Conservation (phyloP, 208 protist genomes). For the Wallacemonas sp. region DNA sequence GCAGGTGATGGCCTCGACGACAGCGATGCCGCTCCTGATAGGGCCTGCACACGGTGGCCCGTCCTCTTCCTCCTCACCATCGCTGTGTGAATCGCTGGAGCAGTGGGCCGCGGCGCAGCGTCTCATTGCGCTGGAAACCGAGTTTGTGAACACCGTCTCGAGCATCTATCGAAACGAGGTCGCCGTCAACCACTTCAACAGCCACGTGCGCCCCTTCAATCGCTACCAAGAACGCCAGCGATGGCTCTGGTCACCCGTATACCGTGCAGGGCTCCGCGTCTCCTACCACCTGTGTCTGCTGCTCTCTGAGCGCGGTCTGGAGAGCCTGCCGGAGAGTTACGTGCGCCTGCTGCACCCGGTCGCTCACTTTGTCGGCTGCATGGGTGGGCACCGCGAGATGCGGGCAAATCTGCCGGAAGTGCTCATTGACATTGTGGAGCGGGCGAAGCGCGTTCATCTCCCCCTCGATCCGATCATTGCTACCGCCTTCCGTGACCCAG, state of each 20-base stretch:
- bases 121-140: conserved; percentile 37
- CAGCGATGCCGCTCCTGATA: background rate
- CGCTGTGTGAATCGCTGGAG: background rate
- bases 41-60: background rate
- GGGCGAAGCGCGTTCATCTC: conserved; percentile 69
- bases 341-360: conserved; percentile 62
- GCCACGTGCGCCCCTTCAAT: conserved; percentile 55
- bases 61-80: background rate
- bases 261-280: conserved; percentile 59
- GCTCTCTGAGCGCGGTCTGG: conserved; percentile 42
- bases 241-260: conserved; percentile 60
- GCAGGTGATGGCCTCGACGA: background rate
- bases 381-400: conserved; percentile 79
- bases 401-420: conserved; percentile 49
- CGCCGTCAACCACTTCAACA: conserved; percentile 50
- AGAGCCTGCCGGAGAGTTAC: conserved; percentile 51
- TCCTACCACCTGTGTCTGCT: conserved; percentile 72
- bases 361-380: conserved; percentile 59
- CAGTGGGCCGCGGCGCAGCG: conserved; percentile 20
- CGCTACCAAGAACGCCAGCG: conserved; percentile 43
- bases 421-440: conserved; percentile 67
- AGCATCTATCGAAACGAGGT: conserved; percentile 42
- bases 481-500: conserved; percentile 21
- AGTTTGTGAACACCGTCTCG: conserved; percentile 26
- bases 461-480: conserved; percentile 33